Base-by-base conservation (phyloP, 2,329 filamentous ascomycete genomes). In the Colletotrichum spinosum region DNA sequence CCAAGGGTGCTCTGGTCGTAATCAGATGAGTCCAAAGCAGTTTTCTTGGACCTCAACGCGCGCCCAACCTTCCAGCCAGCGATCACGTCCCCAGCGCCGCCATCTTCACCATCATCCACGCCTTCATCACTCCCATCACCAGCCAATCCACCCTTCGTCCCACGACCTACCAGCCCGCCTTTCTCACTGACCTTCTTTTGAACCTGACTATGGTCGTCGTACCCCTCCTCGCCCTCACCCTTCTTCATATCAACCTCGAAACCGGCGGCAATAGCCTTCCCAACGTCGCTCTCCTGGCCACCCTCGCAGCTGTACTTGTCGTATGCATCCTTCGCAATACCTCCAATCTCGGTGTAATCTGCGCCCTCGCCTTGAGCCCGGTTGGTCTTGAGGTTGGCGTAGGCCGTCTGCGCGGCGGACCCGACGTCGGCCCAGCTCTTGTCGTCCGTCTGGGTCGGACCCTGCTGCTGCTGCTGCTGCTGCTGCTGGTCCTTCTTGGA, bases 241-340 rank as follows among this genome's bases (percentile, higher is more conserved):
- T 6, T 17, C n/a, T 42, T 34, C 50, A 8, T 8, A 15, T 11
- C 39, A 33, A 12, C 15, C 56, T 49, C 46, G 12, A 55, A 49
- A 4, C 57, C 52, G 12, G 41, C 12, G 33, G 39, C 37, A 8
- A 65, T 37, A 6, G 13, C 41, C 52, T 55, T 68, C 25, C 63
- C 69, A 12, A 71, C 59, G 11, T 67, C 58, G n/a, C 51, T 34
- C 34, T 55, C 64, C 33, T 69, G 67, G n/a, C 56, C 64, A 25
- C 69, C 68, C 12, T 44, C 54, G 65, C 9, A 45, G 33, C 61
- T 55, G 64, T 73, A 77, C 4, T 67, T 74, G 34, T 70, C 65
- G n/a, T 76, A 74, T 6, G 76, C 74, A 33, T 70, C 68, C 52
- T 69, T 52, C n/a, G 64, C 68, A 48, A 70, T 57, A 25, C 13